Conservation (phyloP, 345 rosid species). For the Moringa oleifera region DNA sequence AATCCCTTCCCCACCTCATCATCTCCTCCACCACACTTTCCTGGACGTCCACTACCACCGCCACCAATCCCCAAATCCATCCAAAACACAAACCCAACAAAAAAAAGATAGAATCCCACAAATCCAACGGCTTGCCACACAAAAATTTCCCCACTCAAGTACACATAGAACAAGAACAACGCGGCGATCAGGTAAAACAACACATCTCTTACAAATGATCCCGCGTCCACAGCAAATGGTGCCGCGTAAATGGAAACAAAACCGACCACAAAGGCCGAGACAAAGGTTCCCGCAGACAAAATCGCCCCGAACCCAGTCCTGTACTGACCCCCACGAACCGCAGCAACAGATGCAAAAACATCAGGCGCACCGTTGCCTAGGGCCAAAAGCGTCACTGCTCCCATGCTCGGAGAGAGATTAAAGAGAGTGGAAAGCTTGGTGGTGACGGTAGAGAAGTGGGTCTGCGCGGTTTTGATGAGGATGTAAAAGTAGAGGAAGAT, state of each 20-base stretch:
- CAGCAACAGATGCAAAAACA: slow-evolving; percentile 80
- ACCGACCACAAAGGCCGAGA: slow-evolving; percentile 90
- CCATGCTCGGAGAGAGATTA: slow-evolving; percentile 82
- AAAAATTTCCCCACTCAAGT: slow-evolving; percentile 91
- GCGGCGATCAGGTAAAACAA: slow-evolving; percentile 70
- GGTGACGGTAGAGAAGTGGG: slow-evolving; percentile 89
- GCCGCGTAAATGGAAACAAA: slow-evolving; percentile 89
- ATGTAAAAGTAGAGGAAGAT: slow-evolving; percentile 70
- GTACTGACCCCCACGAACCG: slow-evolving; percentile 75
- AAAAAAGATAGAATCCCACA: slow-evolving; percentile 76
- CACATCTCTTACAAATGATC: slow-evolving; percentile 74
- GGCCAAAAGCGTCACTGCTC: slow-evolving; percentile 87
- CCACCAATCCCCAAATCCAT: slow-evolving; percentile 64
- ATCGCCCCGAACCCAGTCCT: slow-evolving; percentile 93
- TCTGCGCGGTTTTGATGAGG: slow-evolving; percentile 89
- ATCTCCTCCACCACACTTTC: slow-evolving; percentile 18
- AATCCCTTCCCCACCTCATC: slow-evolving; percentile 11
- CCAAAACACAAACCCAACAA: slow-evolving; percentile 90
- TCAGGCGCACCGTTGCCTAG: slow-evolving; percentile 96
- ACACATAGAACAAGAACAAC: slow-evolving; percentile 71
- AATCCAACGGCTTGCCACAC: slow-evolving; percentile 92
- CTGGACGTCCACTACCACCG: slow-evolving; percentile 14
- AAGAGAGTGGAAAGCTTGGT: slow-evolving; percentile 71
- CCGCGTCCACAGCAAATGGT: slow-evolving; percentile 71
- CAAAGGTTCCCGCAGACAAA: slow-evolving; percentile 85